phyloP scores from a whole-genome alignment of 129 eudicot genomes.

The Rutidosis leptorrhynchoides region DNA sequence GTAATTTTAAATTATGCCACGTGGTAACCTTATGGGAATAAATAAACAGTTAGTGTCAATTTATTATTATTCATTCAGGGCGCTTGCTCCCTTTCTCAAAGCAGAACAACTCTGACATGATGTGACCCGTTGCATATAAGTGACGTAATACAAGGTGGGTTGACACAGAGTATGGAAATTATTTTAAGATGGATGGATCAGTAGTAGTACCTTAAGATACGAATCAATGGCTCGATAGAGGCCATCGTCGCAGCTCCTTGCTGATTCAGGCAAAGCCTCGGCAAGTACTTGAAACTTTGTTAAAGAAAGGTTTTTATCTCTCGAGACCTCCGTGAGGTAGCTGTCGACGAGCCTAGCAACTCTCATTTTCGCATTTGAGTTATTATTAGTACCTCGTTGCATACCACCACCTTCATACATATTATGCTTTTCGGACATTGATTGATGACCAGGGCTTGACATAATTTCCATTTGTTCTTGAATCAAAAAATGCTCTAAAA shows the following conservation, averaged over 20 bases:
- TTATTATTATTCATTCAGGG: too few relatives aligned
- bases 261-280: slow-evolving; percentile 96
- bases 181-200: too few relatives aligned
- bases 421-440: slow-evolving; percentile 40
- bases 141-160: too few relatives aligned
- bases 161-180: too few relatives aligned
- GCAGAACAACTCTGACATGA: too few relatives aligned
- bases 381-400: slow-evolving; percentile 39
- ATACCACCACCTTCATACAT: slow-evolving; percentile 38
- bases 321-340: slow-evolving; percentile 83
- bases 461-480: slow-evolving; percentile 80
- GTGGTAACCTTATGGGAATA: not conserved
- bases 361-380: slow-evolving; percentile 73
- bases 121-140: too few relatives aligned
- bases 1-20: not conserved
- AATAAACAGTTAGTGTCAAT: too few relatives aligned
- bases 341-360: slow-evolving; percentile 95
- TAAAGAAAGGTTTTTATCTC: slow-evolving; percentile 69
- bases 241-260: slow-evolving; percentile 94
- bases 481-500: slow-evolving; percentile 88
- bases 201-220: slow-evolving; percentile 71
- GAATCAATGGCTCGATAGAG: slow-evolving; percentile 92
- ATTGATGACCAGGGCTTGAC: slow-evolving; percentile 58
- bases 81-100: too few relatives aligned
- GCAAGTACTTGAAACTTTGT: slow-evolving; percentile 95